phyloP scores from a whole-genome alignment of 2,329 filamentous ascomycete genomes.

The Parafenestella ontariensis region DNA sequence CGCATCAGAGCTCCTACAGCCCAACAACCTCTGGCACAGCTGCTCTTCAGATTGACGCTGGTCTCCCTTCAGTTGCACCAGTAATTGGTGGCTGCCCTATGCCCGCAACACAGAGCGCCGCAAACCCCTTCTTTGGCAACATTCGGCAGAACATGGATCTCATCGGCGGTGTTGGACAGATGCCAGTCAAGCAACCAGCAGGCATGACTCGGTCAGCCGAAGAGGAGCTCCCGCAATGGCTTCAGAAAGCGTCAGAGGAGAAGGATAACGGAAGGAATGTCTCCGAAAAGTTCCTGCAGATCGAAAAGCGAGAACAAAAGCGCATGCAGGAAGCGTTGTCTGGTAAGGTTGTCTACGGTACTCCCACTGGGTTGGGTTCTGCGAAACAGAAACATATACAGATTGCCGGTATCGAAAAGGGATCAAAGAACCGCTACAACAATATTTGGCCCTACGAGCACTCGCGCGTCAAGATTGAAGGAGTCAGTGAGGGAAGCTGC shows the following conservation, averaged over 20 bases:
- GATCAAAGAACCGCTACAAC: conserved; percentile 95
- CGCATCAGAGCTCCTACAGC: conserved; percentile 48
- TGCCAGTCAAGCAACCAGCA: conserved; percentile 66
- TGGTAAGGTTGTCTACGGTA: conserved; percentile 64
- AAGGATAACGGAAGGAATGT: conserved; percentile 79
- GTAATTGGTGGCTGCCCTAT: conserved; percentile 91
- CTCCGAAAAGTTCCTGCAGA: conserved; percentile 80
- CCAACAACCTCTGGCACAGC: conserved; percentile 29
- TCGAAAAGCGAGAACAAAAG: conserved; percentile 84
- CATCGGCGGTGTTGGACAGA: conserved; percentile 88
- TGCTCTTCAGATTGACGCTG: conserved; percentile 31
- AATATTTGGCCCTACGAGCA: conserved; percentile 98
- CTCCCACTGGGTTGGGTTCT: conserved; percentile 48
- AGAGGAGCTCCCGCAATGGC: conserved; percentile 74
- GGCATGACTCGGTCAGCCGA: conserved; percentile 56
- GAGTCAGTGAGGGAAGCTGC: conserved; percentile 71
- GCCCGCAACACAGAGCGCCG: conserved; percentile 70
- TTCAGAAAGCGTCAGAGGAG: conserved; percentile 70
- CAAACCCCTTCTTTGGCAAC: conserved; percentile 93
- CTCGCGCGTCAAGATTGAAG: conserved; percentile 79
- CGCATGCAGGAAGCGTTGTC: conserved; percentile 88
- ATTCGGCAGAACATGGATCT: conserved; percentile 97
- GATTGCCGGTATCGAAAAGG: conserved; percentile 92
- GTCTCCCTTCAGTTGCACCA: conserved; percentile 66
- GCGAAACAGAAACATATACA: conserved; percentile 64